Conservation (phyloP, 2,329 filamentous ascomycete genomes). For the Chaetomiaceae sp. region DNA sequence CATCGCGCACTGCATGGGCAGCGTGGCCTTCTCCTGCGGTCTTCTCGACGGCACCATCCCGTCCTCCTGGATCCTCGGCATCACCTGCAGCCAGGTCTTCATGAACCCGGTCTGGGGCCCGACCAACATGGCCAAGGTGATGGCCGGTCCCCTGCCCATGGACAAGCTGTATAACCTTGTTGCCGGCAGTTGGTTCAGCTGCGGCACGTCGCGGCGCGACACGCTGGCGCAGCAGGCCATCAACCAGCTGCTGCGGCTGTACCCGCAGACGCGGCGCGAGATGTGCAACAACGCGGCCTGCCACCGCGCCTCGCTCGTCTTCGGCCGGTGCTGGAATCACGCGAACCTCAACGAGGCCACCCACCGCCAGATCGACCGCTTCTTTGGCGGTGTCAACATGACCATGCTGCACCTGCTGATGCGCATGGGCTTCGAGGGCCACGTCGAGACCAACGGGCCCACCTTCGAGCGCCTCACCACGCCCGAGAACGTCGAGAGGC, state of each 20-base stretch:
- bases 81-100: conserved; percentile 57
- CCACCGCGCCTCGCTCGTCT: conserved; percentile 54
- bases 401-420: conserved; percentile 50
- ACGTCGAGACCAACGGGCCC: conserved; percentile 47
- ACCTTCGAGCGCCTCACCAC: conserved; percentile 43
- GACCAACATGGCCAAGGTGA: conserved; percentile 51
- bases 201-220: conserved; percentile 41
- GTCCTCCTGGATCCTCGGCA: conserved; percentile 48
- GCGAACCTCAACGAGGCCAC: conserved; percentile 59
- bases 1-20: conserved; percentile 58
- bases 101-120: conserved; percentile 55
- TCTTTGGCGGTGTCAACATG: conserved; percentile 60
- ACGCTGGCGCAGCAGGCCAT: conserved; percentile 43
- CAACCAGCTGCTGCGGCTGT: conserved; percentile 52
- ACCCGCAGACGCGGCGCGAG: conserved; percentile 49
- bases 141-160: conserved; percentile 41
- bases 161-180: conserved; percentile 43
- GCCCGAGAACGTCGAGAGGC: conserved; percentile 41
- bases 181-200: conserved; percentile 51
- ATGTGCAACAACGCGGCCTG: conserved; percentile 57
- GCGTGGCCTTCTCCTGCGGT: conserved; percentile 52
- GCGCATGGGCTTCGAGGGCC: conserved; percentile 45
- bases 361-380: conserved; percentile 53
- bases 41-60: conserved; percentile 57
- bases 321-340: conserved; percentile 61